Base-by-base conservation (phyloP, 805 yeast genomes). In the Candida insectorum region DNA sequence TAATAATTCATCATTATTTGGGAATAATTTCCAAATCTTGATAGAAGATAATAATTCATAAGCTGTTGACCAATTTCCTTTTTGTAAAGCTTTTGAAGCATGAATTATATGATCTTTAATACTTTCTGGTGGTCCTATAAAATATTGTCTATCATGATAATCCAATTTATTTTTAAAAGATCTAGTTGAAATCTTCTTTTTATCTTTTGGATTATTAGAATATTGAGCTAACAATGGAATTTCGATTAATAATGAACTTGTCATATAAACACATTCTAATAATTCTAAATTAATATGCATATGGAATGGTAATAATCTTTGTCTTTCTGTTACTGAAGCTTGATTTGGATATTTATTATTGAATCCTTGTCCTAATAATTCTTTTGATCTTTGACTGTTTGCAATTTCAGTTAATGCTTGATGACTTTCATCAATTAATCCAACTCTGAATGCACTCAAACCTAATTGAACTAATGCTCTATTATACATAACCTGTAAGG, bases 81-180 rank as follows among this genome's bases (percentile, higher is more conserved):
- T 75, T 56, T 85, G 85, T 60, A 93, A 77, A 20, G 86, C 78
- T 62, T 81, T 81, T 26, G 97, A 94, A 30, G 97, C 95, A 59
- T 85, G 85, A 73, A 91, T 81, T 49, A 93, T 81, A 62, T 77
- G 85, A 60, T 93, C 99, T 53, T 94, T 82, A 28, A 94, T 85
- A 59, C 89, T 86, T 66, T 93, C 98, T 34, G 97, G 96, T 30
- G 98, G 98, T 27, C 97, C 98, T 43, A 87, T 86, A 73, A 91
- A 93, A 37, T 83, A 83, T 61, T 89, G 96, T 63, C 91, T 83
- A 57, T 89, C 96, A 55, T 85, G 88, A 69, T 82, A 85, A 58
- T 93, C 97, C 47, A 93, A 74, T 59, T 85, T 77, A 57, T 95
- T 80, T 64, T 91, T 82, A 71, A 93, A 88, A 18, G 95, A 85